Base-by-base conservation (phyloP, 2,329 filamentous ascomycete genomes). In the Ascochyta koolunga region DNA sequence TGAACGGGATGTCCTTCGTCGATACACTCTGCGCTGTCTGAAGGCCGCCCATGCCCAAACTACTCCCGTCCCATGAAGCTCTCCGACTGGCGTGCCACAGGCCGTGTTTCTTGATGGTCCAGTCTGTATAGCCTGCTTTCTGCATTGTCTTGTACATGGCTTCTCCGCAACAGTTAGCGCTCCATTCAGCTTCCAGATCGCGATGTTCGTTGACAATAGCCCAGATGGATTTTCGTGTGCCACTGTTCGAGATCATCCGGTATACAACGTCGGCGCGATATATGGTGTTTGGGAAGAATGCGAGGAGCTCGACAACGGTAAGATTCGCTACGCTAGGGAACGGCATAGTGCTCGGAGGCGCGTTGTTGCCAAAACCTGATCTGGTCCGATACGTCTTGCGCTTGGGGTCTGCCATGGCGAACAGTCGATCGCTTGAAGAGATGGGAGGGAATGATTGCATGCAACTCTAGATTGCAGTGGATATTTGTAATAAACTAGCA, bases 261-360 rank as follows among this genome's bases (percentile, higher is more conserved):
- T 65, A 60, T n/a, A 70, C 35, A 22, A 66, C 38, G 18, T 71
- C 60, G 9, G 50, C 42, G 18, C 57, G 61, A 18, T 59, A 59
- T 46, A 70, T 38, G 40, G 46, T 59, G 16, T 66, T 54, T 5
- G 68, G 66, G 0, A 70, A 19, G 49, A 66, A 71, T 2, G 60
- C 50, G 2, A 66, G 51, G 13, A 69, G 54, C 50, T 70, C 68
- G 32, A 54, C 59, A 5, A 55, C 62, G 4, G 64, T 68, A 9
- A 69, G 32, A 13, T 67, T 49, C 3, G 45, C 51, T 27, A 37
- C 27, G 2, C 35, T 31, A 4, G 51, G 51, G 10, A 69, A 69
- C n/a, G 52, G 55, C 22, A 67, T 40, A 5, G 56, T 51, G 6
- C 39, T 36, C 3, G 58, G 21, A 3, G 58, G 60, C 21, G 55